Evolutionary conservation across 2,329 filamentous ascomycete species (phyloP), one percentile per base, ranked within the genome.

Genomic region (Chaetomium olivaceum): DNA sequence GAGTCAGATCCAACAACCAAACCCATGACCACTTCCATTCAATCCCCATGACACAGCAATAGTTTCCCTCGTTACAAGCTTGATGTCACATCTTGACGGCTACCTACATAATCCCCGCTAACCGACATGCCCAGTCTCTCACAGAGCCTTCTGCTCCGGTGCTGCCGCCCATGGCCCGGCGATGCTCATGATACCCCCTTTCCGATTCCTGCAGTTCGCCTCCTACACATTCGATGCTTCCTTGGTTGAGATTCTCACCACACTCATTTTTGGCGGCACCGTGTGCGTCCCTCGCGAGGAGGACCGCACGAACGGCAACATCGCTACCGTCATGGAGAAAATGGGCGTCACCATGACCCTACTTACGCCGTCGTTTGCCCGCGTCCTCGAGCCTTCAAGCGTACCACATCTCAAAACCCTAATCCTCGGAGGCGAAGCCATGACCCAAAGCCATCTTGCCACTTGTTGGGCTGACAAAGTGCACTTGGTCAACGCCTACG

Each of bases 351-450:
- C 73, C 63, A 70, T 69, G 67, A 64, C 70, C 7, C 62, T 73
- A 7, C 66, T 76, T 1, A 76, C 75, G 4, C 74, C 75, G 0
- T 73, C 73, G 1, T 71, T 76, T 27, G 72, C 70, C 9, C 67
- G 66, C 25, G 65, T 74, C 5, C 66, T 76, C 46, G 58, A 68
- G 8, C 73, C 73, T 3, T 56, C 68, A 21, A 65, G 68, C 25
- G 69, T 75, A 2, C 73, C 74, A 19, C 62, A 52, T 23, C 76
- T 84, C 14, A 77, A 81, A 57, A 81, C 81, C 3, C 75, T 84
- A 1, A 80, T 80, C 1, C 75, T 85, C 0, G 83, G 82, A 11
- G 83, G 83, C 4, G 83, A 86, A 71, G 67, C 71, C 23, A 70
- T 74, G 62, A 39, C 66, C 3, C 66, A 69, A 19, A 68, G 70